phyloP scores from a whole-genome alignment of 2,329 filamentous ascomycete genomes.

The Myrmaecium sp. region DNA sequence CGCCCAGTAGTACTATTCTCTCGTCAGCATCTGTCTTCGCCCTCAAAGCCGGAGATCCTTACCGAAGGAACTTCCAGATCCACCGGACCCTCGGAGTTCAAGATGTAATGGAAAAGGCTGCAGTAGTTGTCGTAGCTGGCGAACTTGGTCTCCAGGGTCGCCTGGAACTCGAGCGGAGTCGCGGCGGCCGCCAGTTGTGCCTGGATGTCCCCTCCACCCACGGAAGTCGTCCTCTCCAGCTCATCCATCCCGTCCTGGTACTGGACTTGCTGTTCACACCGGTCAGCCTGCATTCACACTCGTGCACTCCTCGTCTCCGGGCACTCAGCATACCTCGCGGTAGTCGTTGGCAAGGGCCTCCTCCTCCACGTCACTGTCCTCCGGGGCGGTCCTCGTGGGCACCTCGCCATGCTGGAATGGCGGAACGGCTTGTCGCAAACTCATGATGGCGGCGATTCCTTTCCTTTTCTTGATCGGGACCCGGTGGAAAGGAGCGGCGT shows the following conservation, averaged over 20 bases:
- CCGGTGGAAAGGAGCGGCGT: neutral
- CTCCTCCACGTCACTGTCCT: constrained; percentile 91
- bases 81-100: constrained; percentile 98
- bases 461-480: too few species aligned
- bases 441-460: constrained; percentile 13
- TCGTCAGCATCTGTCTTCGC: constrained; percentile 6
- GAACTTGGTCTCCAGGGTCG: constrained; percentile 91
- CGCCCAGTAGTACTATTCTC: constrained; percentile 80
- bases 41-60: constrained; percentile 25
- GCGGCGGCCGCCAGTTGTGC: constrained; percentile 80
- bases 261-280: constrained; percentile 92
- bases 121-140: constrained; percentile 99
- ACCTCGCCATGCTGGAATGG: constrained; percentile 25
- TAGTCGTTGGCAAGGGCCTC: constrained; percentile 92
- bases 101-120: constrained; percentile 96
- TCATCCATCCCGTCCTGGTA: constrained; percentile 78
- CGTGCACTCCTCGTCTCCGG: too few species aligned
- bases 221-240: constrained; percentile 48
- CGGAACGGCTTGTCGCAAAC: constrained; percentile 18
- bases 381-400: constrained; percentile 31
- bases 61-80: constrained; percentile 94
- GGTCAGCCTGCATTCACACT: too few species aligned
- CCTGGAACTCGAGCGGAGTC: constrained; percentile 89
- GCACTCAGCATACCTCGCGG: too few species aligned
- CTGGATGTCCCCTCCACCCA: constrained; percentile 73